Base-by-base conservation (phyloP, 768 basidiomycete genomes). In the Lactarius hatsudake region DNA sequence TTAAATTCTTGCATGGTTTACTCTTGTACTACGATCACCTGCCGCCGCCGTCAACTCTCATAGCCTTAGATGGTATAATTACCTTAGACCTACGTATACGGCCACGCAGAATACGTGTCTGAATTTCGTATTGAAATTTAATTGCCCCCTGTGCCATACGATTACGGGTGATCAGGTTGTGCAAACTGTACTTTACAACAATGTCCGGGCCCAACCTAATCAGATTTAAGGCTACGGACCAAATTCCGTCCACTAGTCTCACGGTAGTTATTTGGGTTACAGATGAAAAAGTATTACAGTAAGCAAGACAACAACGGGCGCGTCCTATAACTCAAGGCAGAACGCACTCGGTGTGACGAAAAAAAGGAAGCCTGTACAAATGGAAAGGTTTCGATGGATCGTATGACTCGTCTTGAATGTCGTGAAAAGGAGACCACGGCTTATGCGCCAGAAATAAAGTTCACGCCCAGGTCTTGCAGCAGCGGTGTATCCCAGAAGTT, bases 401-500 rank as follows among this genome's bases (percentile, higher is more conserved):
- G 3, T 63, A 69, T 15, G 59, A 40, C 20, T 28, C 15, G 30
- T 3, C 9, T 55, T 12, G 12, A 18, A 38, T 30, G 13, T 28
- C 53, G 13, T 18, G 15, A 26, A 10, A 62, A 9, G 38, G 28
- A n/a, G 30, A 26, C 26, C 43, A 34, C 34, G 1, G 28, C 8
- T 56, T 59, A 68, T 13, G n/a, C 34, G 23, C 62, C 66, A 8
- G 62, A 34, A 45, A 28, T 17, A 38, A 48, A 69, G 53, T 59
- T 64, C 20, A 45, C 42, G 15, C 38, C 42, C 40, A 69, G 23
- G 32, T 68, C 66, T 20, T 67, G 68, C 20, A 56, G 26, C 15
- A 60, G 28, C 17, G 68, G 66, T 23, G 62, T n/a, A 42, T 61
- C 62, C 71, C 71, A 71, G 34, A 63, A 70, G 53, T 66, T 63